Conservation (phyloP, 192 early-diverging fungal species). For the Podila epigama region DNA sequence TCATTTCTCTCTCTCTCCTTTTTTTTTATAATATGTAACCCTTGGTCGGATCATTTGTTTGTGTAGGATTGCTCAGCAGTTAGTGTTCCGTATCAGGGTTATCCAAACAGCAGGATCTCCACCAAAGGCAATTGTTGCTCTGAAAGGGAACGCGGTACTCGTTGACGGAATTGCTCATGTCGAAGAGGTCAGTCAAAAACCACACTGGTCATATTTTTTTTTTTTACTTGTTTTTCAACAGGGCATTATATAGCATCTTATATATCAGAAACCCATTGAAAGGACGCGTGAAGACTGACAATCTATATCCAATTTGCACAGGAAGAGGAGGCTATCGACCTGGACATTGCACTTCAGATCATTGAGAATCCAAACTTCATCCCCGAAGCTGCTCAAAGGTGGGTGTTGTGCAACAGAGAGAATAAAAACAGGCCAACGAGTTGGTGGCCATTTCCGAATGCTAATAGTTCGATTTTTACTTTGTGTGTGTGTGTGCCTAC, state of each 20-base stretch:
- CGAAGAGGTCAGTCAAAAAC: constrained; percentile 14
- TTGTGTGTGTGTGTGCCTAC: neutral
- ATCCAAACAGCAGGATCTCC: constrained; percentile 31
- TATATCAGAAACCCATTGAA: no score
- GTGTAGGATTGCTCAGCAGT: constrained; percentile 25
- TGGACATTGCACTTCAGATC: constrained; percentile 15
- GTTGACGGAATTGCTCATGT: constrained; percentile 35
- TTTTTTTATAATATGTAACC: neutral
- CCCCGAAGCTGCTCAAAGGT: constrained; percentile 21
- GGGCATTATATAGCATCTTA: no score
- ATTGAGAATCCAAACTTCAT: constrained; percentile 29
- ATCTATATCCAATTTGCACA: no score
- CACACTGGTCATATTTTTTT: no score
- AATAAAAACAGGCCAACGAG: neutral
- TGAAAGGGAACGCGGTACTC: constrained; percentile 43
- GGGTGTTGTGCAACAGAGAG: neutral
- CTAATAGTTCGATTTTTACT: neutral
- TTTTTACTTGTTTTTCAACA: neutral
- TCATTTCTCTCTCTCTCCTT: neutral
- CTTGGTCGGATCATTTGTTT: no score
- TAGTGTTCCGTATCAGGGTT: constrained; percentile 36
- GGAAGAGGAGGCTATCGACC: constrained; percentile 29
- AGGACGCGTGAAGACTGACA: no score
- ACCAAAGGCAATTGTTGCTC: constrained; percentile 28
- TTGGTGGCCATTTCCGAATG: no score